A percentile compares a stretch with the other conserved stretches of the same genome.
These are phyloP conservation scores for Asterionellopsis glacialis DNA, from an alignment of 108 stramenopile genomes.

Conservation along the genomic window DNA sequence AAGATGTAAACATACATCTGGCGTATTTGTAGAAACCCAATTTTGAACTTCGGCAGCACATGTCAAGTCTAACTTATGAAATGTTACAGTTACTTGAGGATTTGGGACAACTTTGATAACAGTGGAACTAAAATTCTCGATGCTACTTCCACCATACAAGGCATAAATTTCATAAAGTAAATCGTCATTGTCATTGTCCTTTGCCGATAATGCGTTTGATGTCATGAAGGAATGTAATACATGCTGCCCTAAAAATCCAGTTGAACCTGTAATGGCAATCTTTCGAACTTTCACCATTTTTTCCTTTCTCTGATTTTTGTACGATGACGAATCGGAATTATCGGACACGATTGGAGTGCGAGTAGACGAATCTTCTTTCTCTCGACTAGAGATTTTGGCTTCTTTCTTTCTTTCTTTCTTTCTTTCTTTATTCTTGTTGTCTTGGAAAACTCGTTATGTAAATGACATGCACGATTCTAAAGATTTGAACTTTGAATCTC, in stretches of 20 bases:
- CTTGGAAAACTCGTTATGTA: too few species aligned
- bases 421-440: too few species aligned
- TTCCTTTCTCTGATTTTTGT: too few species aligned
- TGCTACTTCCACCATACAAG: conserved; percentile 12
- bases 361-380: too few species aligned
- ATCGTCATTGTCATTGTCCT: background rate
- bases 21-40: background rate
- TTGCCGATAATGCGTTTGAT: too few species aligned
- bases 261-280: conserved; percentile 63
- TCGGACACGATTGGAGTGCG: too few species aligned
- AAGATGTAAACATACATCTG: conserved; percentile 60
- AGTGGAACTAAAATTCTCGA: background rate
- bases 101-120: background rate
- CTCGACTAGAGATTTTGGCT: too few species aligned
- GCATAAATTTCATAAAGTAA: conserved; percentile 20
- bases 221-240: conserved; percentile 29
- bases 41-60: conserved; percentile 2
- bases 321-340: too few species aligned
- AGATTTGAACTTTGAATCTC: too few species aligned
- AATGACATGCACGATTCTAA: too few species aligned
- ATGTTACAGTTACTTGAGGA: conserved; percentile 5
- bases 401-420: too few species aligned
- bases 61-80: conserved; percentile 26
- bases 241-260: conserved; percentile 78
- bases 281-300: too few species aligned